phyloP scores from a whole-genome alignment of 345 rosid genomes.

The Aquilaria yunnanensis region DNA sequence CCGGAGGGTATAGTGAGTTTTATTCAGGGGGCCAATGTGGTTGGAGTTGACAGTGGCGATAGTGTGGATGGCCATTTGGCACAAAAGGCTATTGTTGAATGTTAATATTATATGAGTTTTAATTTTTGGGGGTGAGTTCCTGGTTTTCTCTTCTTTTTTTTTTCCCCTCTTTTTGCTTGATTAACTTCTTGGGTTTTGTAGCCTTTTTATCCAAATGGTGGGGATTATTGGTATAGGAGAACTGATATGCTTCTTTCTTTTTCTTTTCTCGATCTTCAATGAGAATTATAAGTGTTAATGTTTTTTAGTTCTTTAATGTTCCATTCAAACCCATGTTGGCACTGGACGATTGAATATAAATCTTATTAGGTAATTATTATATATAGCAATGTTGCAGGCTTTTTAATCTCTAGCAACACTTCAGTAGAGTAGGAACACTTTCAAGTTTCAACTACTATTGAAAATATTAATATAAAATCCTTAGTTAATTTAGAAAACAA shows the following conservation, averaged over 20 bases:
- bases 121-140: slow-evolving; percentile 11
- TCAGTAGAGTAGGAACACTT: no score
- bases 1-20: slow-evolving; percentile 22
- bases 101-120: slow-evolving; percentile 35
- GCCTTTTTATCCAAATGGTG: slow-evolving; percentile 20
- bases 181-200: no score
- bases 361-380: no score
- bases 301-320: slow-evolving; percentile 8
- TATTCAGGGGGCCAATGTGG: slow-evolving; percentile 13
- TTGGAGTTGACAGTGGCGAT: slow-evolving; percentile 16
- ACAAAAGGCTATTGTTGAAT: slow-evolving; percentile 39
- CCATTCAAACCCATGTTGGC: neutral
- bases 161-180: no score
- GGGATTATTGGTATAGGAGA: slow-evolving; percentile 55
- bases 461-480: no score
- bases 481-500: no score
- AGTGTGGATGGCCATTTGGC: slow-evolving; percentile 12
- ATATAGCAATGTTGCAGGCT: no score
- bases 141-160: slow-evolving; percentile 6
- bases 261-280: slow-evolving; percentile 8
- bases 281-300: slow-evolving; percentile 27
- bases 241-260: slow-evolving; percentile 7
- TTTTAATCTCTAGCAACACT: no score
- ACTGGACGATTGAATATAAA: no score
- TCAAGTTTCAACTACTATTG: no score